Evolutionary conservation across 768 basidiomycete species (phyloP).

Genomic region (Paxillus rubicundulus): DNA sequence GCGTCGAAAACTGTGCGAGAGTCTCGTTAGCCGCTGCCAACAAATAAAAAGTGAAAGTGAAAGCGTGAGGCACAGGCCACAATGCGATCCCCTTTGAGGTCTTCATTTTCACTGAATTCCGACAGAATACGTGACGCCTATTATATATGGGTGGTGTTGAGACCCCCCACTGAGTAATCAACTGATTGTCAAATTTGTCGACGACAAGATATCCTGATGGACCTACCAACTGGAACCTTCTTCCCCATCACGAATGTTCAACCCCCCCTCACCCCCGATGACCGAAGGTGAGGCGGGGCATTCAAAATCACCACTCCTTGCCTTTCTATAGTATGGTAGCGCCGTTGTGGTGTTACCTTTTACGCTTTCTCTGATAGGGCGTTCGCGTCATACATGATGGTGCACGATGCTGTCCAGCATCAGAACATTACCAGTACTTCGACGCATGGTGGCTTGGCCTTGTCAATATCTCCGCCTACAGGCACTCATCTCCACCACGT

Average conservation of each 20-base stretch:
- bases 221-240: neutral
- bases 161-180: constrained; percentile 20
- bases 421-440: neutral
- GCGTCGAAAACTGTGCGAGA: neutral
- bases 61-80: neutral
- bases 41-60: neutral
- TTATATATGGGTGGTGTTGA: constrained; percentile 19
- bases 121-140: neutral
- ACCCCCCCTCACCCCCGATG: neutral
- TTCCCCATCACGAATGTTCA: neutral
- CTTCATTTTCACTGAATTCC: neutral
- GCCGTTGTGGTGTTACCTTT: too few relatives aligned
- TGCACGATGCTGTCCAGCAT: neutral
- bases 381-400: neutral
- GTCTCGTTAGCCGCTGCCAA: neutral
- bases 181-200: constrained; percentile 1
- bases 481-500: neutral
- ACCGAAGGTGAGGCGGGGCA: neutral
- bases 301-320: neutral
- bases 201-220: constrained; percentile 5
- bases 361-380: neutral
- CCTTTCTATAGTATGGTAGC: neutral
- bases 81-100: neutral
- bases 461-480: neutral
- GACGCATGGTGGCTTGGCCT: neutral